These are phyloP conservation scores for Colletotrichum spaethianum DNA, from an alignment of 2,329 filamentous ascomycete species.

Conservation along the genomic window DNA sequence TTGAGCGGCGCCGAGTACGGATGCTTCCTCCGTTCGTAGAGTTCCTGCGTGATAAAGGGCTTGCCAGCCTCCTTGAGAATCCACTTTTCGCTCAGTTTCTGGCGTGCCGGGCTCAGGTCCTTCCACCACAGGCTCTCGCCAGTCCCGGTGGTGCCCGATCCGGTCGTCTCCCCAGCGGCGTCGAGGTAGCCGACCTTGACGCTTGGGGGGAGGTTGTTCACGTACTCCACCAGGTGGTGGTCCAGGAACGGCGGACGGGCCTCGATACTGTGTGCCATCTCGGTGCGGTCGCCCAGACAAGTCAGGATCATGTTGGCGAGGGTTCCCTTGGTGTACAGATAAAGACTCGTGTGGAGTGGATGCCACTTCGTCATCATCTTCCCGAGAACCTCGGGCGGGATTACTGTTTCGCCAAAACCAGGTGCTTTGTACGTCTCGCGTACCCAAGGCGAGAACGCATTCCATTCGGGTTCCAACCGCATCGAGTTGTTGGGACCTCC, in stretches of 20 bases:
- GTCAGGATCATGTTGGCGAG: conserved; percentile 49
- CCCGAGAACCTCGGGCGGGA: conserved; percentile 39
- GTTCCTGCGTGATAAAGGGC: conserved; percentile 60
- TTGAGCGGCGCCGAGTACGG: conserved; percentile 61
- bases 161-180: conserved; percentile 4
- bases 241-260: conserved; percentile 54
- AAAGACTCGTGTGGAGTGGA: conserved; percentile 47
- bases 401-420: conserved; percentile 20
- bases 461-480: conserved; percentile 28
- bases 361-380: conserved; percentile 51
- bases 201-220: conserved; percentile 49
- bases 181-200: conserved; percentile 45
- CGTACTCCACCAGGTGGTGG: conserved; percentile 50
- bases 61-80: conserved; percentile 61
- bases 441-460: conserved; percentile 40
- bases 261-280: conserved; percentile 56
- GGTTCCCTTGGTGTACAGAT: conserved; percentile 45
- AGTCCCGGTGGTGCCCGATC: background rate
- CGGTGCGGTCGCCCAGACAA: conserved; percentile 51
- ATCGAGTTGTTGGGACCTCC: conserved; percentile 11
- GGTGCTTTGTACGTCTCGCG: conserved; percentile 43
- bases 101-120: conserved; percentile 32
- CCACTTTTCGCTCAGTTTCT: conserved; percentile 61
- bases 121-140: conserved; percentile 58
- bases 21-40: conserved; percentile 65